Evolutionary conservation across 148 eudicot species (phyloP).

Genomic region (Agrostemma githago): DNA sequence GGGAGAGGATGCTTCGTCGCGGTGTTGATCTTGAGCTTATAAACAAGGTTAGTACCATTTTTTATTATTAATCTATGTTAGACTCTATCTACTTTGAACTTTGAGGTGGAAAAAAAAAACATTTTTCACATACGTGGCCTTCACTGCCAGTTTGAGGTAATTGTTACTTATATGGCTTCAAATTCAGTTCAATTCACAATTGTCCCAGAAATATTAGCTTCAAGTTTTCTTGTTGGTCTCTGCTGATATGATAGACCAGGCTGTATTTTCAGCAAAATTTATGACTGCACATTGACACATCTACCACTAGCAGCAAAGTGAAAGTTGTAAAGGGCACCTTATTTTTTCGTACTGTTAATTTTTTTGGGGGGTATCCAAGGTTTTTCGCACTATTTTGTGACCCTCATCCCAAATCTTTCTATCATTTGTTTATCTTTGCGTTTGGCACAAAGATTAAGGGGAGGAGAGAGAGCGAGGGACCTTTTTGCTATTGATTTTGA

Average conservation of each 20-base stretch:
- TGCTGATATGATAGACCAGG: neutral
- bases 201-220: neutral
- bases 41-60: constrained; percentile 53
- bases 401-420: too few species aligned
- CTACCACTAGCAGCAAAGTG: neutral
- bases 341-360: neutral
- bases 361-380: neutral
- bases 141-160: neutral
- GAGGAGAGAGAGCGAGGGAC: neutral
- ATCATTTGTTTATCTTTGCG: neutral
- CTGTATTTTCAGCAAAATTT: neutral
- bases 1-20: constrained; percentile 75
- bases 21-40: constrained; percentile 89
- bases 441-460: neutral
- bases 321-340: neutral
- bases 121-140: neutral
- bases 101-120: neutral
- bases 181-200: neutral
- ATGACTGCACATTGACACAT: neutral
- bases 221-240: neutral
- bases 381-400: neutral
- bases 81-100: neutral
- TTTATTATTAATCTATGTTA: neutral
- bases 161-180: neutral
- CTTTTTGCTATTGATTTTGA: too few species aligned